Percentiles rank a stretch among this genome's conserved stretches.
phyloP scores from a whole-genome alignment of 176 grass and related monocot species.

The Secale cereale region DNA sequence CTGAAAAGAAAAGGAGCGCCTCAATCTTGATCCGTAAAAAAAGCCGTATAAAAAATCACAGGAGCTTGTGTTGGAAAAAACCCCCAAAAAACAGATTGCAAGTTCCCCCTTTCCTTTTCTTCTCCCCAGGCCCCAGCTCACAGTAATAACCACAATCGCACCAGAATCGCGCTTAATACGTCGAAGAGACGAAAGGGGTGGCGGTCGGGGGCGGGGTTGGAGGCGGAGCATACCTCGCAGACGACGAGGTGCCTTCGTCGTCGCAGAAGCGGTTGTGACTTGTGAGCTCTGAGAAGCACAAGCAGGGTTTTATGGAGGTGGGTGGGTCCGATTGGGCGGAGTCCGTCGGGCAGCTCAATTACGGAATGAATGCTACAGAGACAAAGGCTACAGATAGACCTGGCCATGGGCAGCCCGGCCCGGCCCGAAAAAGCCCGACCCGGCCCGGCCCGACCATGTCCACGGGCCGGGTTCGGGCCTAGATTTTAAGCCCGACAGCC shows the following conservation, averaged over 20 bases:
- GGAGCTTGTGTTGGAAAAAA: not conserved
- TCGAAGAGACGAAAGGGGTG: not conserved
- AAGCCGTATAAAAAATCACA: not conserved
- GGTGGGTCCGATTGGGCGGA: not conserved
- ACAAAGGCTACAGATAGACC: too few relatives aligned
- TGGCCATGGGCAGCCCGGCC: too few relatives aligned
- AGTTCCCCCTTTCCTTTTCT: not conserved
- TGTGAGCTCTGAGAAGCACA: not conserved
- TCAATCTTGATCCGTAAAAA: not conserved
- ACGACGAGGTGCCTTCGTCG: not conserved
- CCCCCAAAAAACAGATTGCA: not conserved
- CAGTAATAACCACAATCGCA: not conserved
- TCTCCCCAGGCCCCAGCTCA: not conserved
- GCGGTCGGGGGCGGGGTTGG: not conserved
- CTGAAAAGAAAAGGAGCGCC: not conserved
- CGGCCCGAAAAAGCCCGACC: too few relatives aligned
- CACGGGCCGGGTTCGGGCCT: too few relatives aligned
- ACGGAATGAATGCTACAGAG: too few relatives aligned
- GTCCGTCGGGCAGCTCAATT: too few relatives aligned
- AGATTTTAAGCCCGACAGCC: too few relatives aligned
- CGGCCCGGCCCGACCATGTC: too few relatives aligned
- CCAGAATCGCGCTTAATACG: not conserved
- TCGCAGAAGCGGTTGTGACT: not conserved
- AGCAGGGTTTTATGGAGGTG: not conserved
- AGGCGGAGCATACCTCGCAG: not conserved